Base-by-base conservation (phyloP, 352 stramenopile species). In the Phytophthora cactorum region DNA sequence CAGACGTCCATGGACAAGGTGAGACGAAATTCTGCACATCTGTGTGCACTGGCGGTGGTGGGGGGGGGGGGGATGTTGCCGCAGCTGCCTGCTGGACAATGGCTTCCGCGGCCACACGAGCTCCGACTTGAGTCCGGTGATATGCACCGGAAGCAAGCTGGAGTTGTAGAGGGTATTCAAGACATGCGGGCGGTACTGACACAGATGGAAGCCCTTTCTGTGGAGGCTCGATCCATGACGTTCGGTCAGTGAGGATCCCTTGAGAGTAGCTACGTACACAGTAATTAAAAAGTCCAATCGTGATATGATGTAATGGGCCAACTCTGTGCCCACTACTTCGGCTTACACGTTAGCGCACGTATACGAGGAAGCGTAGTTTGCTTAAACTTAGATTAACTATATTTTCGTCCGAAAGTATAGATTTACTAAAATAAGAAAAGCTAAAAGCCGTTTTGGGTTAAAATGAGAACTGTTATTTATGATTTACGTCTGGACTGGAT, bases 101-200 rank as follows among this genome's bases (percentile, higher is more conserved):
- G 31, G 31, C 49, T 55, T 29, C 31, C 49, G 31, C 25, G 28
- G 3, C 47, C 29, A 12, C 5, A 38, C 12, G 5, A 54, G 14
- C 47, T 54, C 15, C 29, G 47, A 36, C 28, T 17, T 55, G 49
- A 55, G 49, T 5, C 44, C 15, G 49, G 10, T 2, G 49, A 55
- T 7, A 44, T 55, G 31, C 49, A 55, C 7, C 49, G 12, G 14
- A 55, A 55, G 49, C 49, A 55, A 55, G 49, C 49, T 43, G 29
- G 31, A 27, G n/a, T 55, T 15, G 49, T 31, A 15, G 15, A 44
- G n/a, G 6, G 49, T 29, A 44, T 55, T 8, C 14, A 29, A 29
- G 49, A 55, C 22, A 55, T 55, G 49, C 28, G 49, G 5, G 31
- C 29, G 14, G 49, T 31, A 17, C 15, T 55, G 31, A 8, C 28